Evolutionary conservation across 345 rosid species (phyloP).

Genomic region (Gossypium bickii): DNA sequence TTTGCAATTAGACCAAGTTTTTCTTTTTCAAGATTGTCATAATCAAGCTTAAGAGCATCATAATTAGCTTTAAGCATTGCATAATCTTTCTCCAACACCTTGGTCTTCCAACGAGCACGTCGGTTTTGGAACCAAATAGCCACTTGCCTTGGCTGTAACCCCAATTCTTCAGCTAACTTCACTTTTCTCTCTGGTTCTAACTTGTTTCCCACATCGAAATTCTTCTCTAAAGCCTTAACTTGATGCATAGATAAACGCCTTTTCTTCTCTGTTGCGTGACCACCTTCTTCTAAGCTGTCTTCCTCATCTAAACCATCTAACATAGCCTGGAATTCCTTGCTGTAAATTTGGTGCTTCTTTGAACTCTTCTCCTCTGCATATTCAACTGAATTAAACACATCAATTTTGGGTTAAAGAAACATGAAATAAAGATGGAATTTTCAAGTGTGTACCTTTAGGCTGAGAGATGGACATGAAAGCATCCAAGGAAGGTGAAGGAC

Average conservation of each 20-base stretch:
- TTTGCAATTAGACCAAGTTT: slow-evolving; percentile 30
- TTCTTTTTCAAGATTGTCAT: slow-evolving; percentile 38
- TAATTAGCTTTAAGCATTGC: slow-evolving; percentile 38
- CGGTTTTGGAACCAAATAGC: slow-evolving; percentile 84
- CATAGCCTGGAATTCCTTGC: slow-evolving; percentile 56
- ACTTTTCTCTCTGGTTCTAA: slow-evolving; percentile 61
- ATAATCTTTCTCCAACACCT: slow-evolving; percentile 62
- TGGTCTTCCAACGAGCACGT: slow-evolving; percentile 70
- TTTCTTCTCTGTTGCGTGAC: slow-evolving; percentile 45
- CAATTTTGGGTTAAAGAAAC: neutral
- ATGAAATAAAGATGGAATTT: neutral
- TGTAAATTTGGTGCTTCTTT: slow-evolving; percentile 38
- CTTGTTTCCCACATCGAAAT: slow-evolving; percentile 63
- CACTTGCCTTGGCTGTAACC: slow-evolving; percentile 62
- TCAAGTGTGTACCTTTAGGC: slow-evolving; percentile 26
- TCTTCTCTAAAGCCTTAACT: slow-evolving; percentile 60
- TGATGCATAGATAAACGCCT: slow-evolving; percentile 43
- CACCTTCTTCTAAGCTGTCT: slow-evolving; percentile 37
- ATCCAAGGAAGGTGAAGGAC: slow-evolving; percentile 32
- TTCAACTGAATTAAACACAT: neutral
- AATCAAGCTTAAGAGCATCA: slow-evolving; percentile 46
- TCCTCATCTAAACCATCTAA: slow-evolving; percentile 51
- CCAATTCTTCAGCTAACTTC: slow-evolving; percentile 49
- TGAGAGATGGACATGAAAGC: slow-evolving; percentile 27
- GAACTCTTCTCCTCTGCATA: slow-evolving; percentile 28